Conservation (phyloP, 495 filamentous ascomycete genomes). For the Collariella sp. region DNA sequence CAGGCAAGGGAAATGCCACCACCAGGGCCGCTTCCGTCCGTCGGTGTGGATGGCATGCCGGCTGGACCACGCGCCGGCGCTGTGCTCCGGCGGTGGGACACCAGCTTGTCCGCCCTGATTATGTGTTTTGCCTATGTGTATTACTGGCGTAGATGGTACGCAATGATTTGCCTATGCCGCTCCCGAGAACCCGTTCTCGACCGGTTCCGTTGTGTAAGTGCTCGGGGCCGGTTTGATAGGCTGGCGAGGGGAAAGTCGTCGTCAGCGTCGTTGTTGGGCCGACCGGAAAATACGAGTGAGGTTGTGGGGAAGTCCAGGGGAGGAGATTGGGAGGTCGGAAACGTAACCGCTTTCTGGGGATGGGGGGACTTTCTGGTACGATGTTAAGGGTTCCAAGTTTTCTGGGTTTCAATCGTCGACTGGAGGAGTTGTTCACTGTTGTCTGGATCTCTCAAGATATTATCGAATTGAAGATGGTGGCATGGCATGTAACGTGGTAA, state of each 20-base stretch:
- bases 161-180: not conserved
- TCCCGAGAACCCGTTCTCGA: not conserved
- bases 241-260: not conserved
- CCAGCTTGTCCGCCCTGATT: not conserved
- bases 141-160: not conserved
- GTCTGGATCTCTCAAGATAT: too few species aligned
- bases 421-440: too few species aligned
- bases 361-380: not conserved
- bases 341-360: not conserved
- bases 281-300: not conserved
- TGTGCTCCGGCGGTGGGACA: not conserved
- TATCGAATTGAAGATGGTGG: too few species aligned
- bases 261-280: slow-evolving; percentile 3
- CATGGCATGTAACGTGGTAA: too few species aligned
- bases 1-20: not conserved
- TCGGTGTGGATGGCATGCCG: not conserved
- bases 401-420: too few species aligned
- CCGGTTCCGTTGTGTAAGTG: not conserved
- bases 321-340: not conserved
- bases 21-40: not conserved
- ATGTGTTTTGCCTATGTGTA: too few species aligned
- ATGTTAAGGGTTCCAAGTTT: too few species aligned
- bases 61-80: not conserved
- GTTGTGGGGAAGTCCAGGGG: not conserved
- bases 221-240: not conserved